A percentile compares a stretch with the other conserved stretches of the same genome.
Conservation (phyloP, 352 stramenopile genomes). For the Thalassiosira gravida region DNA sequence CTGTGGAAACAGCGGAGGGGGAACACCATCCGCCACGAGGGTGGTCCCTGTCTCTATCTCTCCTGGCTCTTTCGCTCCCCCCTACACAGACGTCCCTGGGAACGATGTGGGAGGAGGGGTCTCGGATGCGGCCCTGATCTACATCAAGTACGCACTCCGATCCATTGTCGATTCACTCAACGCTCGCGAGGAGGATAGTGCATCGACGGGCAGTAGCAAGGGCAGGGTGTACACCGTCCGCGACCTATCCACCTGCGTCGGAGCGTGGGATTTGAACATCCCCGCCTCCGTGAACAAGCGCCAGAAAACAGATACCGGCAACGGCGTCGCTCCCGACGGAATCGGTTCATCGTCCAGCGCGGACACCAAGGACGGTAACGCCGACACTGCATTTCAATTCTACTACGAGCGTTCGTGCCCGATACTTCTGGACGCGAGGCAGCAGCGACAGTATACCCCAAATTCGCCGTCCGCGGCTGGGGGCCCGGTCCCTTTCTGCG, state of each 20-base stretch:
- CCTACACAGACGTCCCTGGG: too few species aligned
- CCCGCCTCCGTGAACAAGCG: slow-evolving; percentile 24
- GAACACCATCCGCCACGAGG: too few species aligned
- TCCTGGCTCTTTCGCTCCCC: slow-evolving; percentile 3
- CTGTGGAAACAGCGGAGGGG: too few species aligned
- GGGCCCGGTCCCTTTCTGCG: too few species aligned
- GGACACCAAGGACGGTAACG: slow-evolving; percentile 43
- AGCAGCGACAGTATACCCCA: too few species aligned
- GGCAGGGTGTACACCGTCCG: slow-evolving; percentile 41
- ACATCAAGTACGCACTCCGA: slow-evolving; percentile 49
- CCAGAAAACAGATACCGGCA: slow-evolving; percentile 14
- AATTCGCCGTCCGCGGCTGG: too few species aligned
- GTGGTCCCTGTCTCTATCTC: slow-evolving; percentile 49
- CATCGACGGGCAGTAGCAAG: neutral
- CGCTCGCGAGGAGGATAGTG: neutral
- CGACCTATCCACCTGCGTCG: slow-evolving; percentile 54
- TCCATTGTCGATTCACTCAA: slow-evolving; percentile 48
- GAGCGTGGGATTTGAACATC: slow-evolving; percentile 50
- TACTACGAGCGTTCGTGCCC: slow-evolving; percentile 53
- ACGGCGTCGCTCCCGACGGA: neutral
- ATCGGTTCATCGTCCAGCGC: neutral
- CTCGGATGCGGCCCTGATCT: slow-evolving; percentile 45
- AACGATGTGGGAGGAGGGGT: too few species aligned
- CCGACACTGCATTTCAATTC: slow-evolving; percentile 48
- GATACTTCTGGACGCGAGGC: slow-evolving; percentile 41